Evolutionary conservation across 1,284 basidiomycete genomes (phyloP), one percentile per base, ranked within the genome.

Genomic region (Abortiporus biennis): DNA sequence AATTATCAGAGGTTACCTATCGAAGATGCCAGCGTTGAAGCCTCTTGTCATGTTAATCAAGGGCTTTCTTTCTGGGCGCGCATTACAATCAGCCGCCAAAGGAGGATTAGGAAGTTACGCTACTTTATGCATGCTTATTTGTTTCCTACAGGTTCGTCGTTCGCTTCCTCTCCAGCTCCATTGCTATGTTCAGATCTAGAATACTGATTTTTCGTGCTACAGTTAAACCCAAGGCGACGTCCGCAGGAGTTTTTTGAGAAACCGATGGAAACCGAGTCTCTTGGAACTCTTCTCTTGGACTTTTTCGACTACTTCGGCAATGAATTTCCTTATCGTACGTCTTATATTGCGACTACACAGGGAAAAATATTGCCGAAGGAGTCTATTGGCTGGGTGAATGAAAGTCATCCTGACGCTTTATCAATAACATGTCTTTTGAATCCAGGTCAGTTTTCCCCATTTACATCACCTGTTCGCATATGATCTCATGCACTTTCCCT

Each of bases 81-180:
- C 69, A 4, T 74, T 92, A 61, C 85, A 85, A 56, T 80, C 86
- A 53, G 82, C 90, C 3, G 80, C 77, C 36, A 74, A 72, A 4
- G 76, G 79, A 13, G 86, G 87, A 0, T 57, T 92, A 6, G 82
- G 86, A 17, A 85, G 82, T 60, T 92, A 89, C 63, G 76, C 77
- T 6, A 68, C 85, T 41, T 82, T 81, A 32, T 80, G 79, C 51
- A 66, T 90, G 56, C 79, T 78, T 36, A 76, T 90, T 48, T 80
- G 71, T 48, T 90, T 91, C 55, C 64, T 92, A 5, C 84, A 91
- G 65, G 80, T 83, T 32, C 41, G 69, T 58, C 8, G 31, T 35
- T 29, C 12, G 27, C 6, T 42, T 17, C 17, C 38, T 21, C 25
- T 13, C 19, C 5, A 15, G 15, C 25, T 16, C 25, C 6, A 29